These are phyloP conservation scores for Cynanchum wilfordii DNA, from an alignment of 257 asterid species.

Conservation along the genomic window DNA sequence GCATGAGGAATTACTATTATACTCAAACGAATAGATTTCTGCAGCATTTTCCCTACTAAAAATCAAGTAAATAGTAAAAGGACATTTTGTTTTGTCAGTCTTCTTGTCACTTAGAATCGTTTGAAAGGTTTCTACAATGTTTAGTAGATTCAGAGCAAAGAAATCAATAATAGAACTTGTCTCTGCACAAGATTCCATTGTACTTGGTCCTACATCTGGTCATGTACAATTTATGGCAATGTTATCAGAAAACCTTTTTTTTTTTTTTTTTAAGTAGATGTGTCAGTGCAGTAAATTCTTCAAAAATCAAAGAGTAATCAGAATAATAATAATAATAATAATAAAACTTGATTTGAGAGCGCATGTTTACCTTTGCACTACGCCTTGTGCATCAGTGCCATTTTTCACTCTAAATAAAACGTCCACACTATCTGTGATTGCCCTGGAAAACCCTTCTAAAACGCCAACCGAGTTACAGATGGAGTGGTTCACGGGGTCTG, in stretches of 20 bases:
- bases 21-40: background rate
- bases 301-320: background rate
- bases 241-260: background rate
- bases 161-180: background rate
- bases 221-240: background rate
- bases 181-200: background rate
- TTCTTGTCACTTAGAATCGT: background rate
- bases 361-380: conserved; percentile 32
- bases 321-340: too few species aligned
- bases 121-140: background rate
- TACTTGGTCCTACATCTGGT: background rate
- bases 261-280: too few species aligned
- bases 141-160: background rate
- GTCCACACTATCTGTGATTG: conserved; percentile 29
- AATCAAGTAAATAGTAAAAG: background rate
- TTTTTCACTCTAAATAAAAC: too few species aligned
- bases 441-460: conserved; percentile 43
- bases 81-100: background rate
- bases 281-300: background rate
- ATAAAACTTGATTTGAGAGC: background rate
- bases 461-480: conserved; percentile 40
- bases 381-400: conserved; percentile 15
- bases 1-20: background rate
- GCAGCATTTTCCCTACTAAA: background rate
- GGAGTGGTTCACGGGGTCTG: conserved; percentile 27